phyloP scores from a whole-genome alignment of 257 asterid genomes.

The Solanum raphanifolium region DNA sequence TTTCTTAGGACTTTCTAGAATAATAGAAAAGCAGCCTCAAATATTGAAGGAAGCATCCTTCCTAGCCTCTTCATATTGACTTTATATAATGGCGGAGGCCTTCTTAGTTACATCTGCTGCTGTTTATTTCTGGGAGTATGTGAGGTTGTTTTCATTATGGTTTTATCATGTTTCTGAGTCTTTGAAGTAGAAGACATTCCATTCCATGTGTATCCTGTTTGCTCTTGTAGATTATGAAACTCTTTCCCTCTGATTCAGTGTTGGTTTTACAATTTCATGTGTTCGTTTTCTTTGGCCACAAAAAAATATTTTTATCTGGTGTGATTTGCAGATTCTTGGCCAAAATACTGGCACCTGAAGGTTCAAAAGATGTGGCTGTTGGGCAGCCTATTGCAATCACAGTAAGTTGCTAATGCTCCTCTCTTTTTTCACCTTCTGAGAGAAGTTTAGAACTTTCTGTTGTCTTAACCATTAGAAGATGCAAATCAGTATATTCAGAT shows the following conservation, averaged over 20 bases:
- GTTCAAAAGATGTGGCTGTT: constrained; percentile 87
- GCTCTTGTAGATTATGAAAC: background rate
- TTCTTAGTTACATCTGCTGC: background rate
- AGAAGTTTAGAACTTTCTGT: background rate
- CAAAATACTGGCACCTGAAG: constrained; percentile 85
- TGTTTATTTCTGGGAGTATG: background rate
- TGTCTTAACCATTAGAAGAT: background rate
- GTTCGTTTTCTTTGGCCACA: background rate
- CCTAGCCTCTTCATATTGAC: background rate
- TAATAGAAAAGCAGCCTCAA: background rate
- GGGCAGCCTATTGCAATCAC: constrained; percentile 93
- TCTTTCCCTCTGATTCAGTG: background rate
- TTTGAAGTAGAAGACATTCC: background rate
- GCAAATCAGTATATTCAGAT: background rate
- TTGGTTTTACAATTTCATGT: background rate
- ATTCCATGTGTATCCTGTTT: background rate
- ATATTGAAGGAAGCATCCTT: background rate
- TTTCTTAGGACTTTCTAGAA: background rate
- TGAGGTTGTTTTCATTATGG: background rate
- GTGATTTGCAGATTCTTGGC: constrained; percentile 64
- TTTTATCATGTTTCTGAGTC: background rate
- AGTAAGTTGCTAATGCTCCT: constrained; percentile 34
- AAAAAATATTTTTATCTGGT: background rate
- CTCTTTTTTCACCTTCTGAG: background rate
- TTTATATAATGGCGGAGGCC: background rate